These are phyloP conservation scores for Amanita rimosa DNA, from an alignment of 768 basidiomycete genomes.

Conservation along the genomic window DNA sequence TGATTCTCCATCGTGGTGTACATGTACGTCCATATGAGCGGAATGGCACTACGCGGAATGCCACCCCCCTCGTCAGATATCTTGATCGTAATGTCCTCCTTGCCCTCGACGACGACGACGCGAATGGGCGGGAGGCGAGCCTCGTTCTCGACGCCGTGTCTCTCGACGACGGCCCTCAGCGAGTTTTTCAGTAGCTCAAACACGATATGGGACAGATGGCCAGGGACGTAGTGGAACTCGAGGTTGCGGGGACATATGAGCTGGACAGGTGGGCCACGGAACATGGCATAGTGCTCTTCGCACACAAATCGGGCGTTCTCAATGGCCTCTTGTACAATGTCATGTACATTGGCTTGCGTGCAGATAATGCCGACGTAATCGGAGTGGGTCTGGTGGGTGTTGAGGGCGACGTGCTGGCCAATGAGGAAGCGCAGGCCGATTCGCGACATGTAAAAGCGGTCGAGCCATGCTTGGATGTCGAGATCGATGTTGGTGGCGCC, in stretches of 20 bases:
- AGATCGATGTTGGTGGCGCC: conserved; percentile 63
- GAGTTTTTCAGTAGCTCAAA: conserved; percentile 99
- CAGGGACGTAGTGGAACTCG: conserved; percentile 90
- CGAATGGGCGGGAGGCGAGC: conserved; percentile 82
- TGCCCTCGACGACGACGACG: conserved; percentile 93
- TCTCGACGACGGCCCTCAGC: conserved; percentile 90
- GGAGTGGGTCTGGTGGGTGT: conserved; percentile 79
- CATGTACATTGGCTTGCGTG: conserved; percentile 88
- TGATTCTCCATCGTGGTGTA: conserved; percentile 79
- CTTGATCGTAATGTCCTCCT: conserved; percentile 98
- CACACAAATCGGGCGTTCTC: conserved; percentile 94
- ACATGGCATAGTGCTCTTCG: conserved; percentile 94
- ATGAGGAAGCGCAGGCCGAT: conserved; percentile 96
- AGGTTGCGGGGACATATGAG: conserved; percentile 87
- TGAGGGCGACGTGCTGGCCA: conserved; percentile 93
- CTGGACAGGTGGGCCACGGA: conserved; percentile 92
- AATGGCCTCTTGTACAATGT: conserved; percentile 97
- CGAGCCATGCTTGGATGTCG: conserved; percentile 92
- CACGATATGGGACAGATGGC: conserved; percentile 91
- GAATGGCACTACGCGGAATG: conserved; percentile 79
- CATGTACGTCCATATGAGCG: conserved; percentile 99
- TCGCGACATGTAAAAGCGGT: conserved; percentile 93
- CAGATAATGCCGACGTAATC: conserved; percentile 98
- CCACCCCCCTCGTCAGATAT: conserved; percentile 97
- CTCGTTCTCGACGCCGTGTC: conserved; percentile 74